phyloP scores from a whole-genome alignment of 2,329 filamentous ascomycete species.

The Venturia nashicola region DNA sequence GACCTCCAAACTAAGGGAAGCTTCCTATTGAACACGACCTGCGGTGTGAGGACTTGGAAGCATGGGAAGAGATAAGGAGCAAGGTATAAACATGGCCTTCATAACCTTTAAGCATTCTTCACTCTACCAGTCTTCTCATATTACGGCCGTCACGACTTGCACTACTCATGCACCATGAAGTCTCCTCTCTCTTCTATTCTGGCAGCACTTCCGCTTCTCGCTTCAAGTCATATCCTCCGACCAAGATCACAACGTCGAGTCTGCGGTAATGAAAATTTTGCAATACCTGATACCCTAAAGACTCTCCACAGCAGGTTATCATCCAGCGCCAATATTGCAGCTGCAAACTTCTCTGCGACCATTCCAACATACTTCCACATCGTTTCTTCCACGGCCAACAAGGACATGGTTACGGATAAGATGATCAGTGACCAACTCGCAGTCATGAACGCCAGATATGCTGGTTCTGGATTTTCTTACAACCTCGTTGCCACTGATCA shows the following conservation, averaged over 20 bases:
- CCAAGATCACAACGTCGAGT: background rate
- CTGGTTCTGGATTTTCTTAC: background rate
- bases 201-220: background rate
- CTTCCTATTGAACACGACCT: background rate
- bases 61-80: background rate
- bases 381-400: constrained; percentile 2
- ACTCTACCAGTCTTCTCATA: background rate
- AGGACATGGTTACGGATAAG: background rate
- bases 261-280: background rate
- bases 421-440: background rate
- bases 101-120: background rate
- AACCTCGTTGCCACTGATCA: background rate
- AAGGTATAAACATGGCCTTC: background rate
- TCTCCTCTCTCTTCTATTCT: background rate
- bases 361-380: constrained; percentile 7
- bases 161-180: background rate
- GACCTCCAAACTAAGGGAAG: background rate
- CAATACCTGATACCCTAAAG: background rate
- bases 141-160: background rate
- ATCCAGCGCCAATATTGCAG: background rate
- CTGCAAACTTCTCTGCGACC: background rate
- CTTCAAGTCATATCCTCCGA: background rate
- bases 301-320: background rate
- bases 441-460: constrained; percentile 1
- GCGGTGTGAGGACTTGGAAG: background rate